A percentile compares a stretch with the other conserved stretches of the same genome.
These are phyloP conservation scores for Corylus avellana DNA, from an alignment of 306 rosid genomes.

Conservation along the genomic window DNA sequence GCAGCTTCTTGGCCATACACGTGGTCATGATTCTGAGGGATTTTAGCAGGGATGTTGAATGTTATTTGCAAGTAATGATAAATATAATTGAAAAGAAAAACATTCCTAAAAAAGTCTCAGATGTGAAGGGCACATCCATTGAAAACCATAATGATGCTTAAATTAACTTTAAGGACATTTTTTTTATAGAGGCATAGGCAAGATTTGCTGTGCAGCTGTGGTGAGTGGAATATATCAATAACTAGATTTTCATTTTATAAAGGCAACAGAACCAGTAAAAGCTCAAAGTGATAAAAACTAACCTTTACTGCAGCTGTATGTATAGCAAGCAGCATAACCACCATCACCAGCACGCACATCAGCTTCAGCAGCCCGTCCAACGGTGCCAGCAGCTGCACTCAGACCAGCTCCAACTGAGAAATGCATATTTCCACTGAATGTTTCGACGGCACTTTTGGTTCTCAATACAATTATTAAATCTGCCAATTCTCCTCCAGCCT, in stretches of 20 bases:
- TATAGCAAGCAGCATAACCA: slow-evolving; percentile 29
- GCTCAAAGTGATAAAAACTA: neutral
- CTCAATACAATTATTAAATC: slow-evolving; percentile 27
- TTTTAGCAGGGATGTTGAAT: neutral
- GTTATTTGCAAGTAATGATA: neutral
- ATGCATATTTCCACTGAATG: slow-evolving; percentile 26
- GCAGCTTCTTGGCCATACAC: neutral
- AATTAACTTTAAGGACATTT: neutral
- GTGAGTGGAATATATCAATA: neutral
- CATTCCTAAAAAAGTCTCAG: neutral
- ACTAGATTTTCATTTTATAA: neutral
- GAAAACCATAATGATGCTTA: neutral
- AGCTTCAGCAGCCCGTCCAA: slow-evolving; percentile 32
- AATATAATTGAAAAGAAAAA: too few species aligned
- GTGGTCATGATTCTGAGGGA: neutral
- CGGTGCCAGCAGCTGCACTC: slow-evolving; percentile 24
- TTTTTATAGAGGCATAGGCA: neutral
- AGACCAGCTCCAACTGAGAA: slow-evolving; percentile 29
- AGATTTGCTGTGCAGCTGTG: neutral
- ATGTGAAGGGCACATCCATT: neutral
- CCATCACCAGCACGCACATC: slow-evolving; percentile 26
- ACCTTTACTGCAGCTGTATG: slow-evolving; percentile 33
- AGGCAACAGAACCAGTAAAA: neutral
- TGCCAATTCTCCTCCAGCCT: slow-evolving; percentile 27
- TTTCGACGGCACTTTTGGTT: slow-evolving; percentile 17